Conservation (phyloP, 805 yeast genomes). For the Candida berthetii region DNA sequence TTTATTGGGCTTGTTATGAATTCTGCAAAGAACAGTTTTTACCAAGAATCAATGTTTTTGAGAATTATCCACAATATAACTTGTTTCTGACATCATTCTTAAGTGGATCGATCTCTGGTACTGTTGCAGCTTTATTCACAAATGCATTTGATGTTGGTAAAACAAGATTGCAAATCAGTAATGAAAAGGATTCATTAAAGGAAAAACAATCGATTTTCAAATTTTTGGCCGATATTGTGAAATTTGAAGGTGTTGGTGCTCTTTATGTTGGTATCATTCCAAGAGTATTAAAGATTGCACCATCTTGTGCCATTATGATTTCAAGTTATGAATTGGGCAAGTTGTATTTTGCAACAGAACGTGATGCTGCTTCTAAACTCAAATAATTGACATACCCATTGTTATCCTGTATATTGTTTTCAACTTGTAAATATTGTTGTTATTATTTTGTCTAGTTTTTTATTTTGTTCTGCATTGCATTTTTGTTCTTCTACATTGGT, state of each 20-base stretch:
- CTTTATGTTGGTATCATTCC: conserved; percentile 87
- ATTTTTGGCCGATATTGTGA: conserved; percentile 56
- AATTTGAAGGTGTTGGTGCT: conserved; percentile 73
- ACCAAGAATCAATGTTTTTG: background rate
- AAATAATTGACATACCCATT: background rate
- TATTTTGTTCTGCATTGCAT: no score
- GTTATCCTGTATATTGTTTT: background rate
- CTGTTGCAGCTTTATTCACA: conserved; percentile 79
- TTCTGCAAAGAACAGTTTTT: conserved; percentile 24
- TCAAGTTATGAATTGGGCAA: conserved; percentile 91
- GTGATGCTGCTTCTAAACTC: background rate
- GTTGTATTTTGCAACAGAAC: conserved; percentile 32
- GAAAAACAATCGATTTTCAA: conserved; percentile 54
- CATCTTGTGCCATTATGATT: conserved; percentile 98
- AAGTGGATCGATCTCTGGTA: conserved; percentile 81
- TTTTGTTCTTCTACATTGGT: no score
- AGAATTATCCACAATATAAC: conserved; percentile 20
- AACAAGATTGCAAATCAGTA: conserved; percentile 76
- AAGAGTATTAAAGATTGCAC: conserved; percentile 85
- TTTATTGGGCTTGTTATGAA: conserved; percentile 91
- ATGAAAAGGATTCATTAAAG: conserved; percentile 9
- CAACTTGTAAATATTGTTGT: background rate
- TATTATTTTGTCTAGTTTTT: no score
- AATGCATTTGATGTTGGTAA: conserved; percentile 98
- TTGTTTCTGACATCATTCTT: conserved; percentile 61